Conservation (phyloP, 2,329 filamentous ascomycete genomes). For the Neofusicoccum sp. region DNA sequence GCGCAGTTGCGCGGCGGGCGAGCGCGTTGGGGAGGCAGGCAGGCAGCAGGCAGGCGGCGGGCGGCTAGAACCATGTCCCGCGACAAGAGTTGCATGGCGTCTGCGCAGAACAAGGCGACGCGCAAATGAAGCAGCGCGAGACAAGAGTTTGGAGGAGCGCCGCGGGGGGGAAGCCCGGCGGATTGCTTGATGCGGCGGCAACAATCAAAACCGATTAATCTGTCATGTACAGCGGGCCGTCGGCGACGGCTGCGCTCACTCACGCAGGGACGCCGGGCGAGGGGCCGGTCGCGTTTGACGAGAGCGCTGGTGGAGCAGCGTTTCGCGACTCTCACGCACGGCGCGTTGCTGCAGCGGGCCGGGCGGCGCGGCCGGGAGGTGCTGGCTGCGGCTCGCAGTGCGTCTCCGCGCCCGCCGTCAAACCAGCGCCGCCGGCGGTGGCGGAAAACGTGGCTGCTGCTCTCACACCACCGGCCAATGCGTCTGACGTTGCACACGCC, state of each 20-base stretch:
- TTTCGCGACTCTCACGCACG: too few species aligned
- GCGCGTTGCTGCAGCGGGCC: too few species aligned
- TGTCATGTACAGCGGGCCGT: not conserved
- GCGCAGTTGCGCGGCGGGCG: constrained; percentile 2
- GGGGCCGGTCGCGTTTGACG: constrained; percentile 1
- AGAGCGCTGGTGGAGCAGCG: too few species aligned
- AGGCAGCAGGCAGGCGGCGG: not conserved
- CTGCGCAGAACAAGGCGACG: not conserved
- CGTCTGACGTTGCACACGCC: not conserved
- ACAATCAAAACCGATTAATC: constrained; percentile 2
- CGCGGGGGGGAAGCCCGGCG: too few species aligned
- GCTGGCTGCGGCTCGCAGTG: too few species aligned
- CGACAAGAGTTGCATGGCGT: not conserved
- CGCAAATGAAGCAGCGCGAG: not conserved
- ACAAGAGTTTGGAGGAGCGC: not conserved
- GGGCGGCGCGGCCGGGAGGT: too few species aligned
- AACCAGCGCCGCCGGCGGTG: not conserved
- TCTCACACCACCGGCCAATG: too few species aligned
- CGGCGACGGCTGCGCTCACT: not conserved
- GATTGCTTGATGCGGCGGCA: too few species aligned
- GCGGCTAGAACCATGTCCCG: not conserved
- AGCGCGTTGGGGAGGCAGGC: not conserved
- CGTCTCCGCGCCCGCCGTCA: not conserved
- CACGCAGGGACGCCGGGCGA: not conserved
- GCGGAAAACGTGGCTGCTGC: not conserved